Percentiles rank a stretch among this genome's conserved stretches.
Conservation (phyloP, 208 protist species). For the Trypanosoma brucei region DNA sequence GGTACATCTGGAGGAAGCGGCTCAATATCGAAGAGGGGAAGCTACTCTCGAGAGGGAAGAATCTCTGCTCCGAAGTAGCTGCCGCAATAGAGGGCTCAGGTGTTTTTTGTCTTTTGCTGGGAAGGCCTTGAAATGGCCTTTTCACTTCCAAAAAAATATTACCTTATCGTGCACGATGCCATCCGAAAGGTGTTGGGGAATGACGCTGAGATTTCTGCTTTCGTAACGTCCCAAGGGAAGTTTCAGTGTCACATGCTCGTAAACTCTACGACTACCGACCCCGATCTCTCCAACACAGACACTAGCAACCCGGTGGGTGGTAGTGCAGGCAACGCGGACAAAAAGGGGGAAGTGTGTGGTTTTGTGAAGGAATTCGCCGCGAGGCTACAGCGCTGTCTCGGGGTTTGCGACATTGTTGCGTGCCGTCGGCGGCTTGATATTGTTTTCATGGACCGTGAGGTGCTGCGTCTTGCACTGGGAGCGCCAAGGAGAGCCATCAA, state of each 20-base stretch:
- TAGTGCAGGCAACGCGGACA: slow-evolving; percentile 10
- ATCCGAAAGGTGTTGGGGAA: slow-evolving; percentile 39
- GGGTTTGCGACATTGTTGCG: slow-evolving; percentile 46
- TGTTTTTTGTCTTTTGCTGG: not conserved
- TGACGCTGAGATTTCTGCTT: slow-evolving; percentile 57
- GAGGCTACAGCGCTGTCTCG: slow-evolving; percentile 54
- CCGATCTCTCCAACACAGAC: slow-evolving; percentile 6
- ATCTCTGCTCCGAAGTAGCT: too few relatives aligned
- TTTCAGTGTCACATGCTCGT: slow-evolving; percentile 90
- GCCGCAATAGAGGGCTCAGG: not conserved
- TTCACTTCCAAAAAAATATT: slow-evolving; percentile 61
- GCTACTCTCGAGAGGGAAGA: too few relatives aligned
- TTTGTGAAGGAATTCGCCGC: slow-evolving; percentile 41
- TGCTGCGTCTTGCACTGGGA: slow-evolving; percentile 70
- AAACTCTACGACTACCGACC: slow-evolving; percentile 55
- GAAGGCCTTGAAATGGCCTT: slow-evolving; percentile 7
- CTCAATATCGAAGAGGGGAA: too few relatives aligned
- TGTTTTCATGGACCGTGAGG: slow-evolving; percentile 55
- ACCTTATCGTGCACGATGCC: slow-evolving; percentile 76
- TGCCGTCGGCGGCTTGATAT: slow-evolving; percentile 57
- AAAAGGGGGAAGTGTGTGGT: not conserved
- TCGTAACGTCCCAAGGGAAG: slow-evolving; percentile 51
- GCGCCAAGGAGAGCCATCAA: slow-evolving; percentile 29
- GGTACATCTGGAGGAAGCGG: too few relatives aligned
- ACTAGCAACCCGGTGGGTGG: slow-evolving; percentile 2